Evolutionary conservation across 164 flowering plant species (phyloP), one percentile per base, ranked within the genome.

Genomic region (Brasenia schreberi): DNA sequence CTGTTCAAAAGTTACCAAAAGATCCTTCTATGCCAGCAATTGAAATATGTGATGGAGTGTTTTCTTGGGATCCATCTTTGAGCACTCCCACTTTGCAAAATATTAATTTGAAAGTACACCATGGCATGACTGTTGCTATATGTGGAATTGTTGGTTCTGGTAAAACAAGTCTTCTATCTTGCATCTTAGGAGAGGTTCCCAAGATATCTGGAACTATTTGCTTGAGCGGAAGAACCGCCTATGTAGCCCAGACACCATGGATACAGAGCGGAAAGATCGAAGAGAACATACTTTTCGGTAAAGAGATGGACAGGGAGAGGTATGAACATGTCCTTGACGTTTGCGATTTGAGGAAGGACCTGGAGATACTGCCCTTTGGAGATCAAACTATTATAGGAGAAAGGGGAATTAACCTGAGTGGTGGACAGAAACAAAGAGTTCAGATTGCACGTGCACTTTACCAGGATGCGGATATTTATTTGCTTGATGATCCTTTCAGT

Each of bases 401-500:
- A 78, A 81, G 94, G 66, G 96, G 97, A 63, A 89, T 92, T 73
- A 91, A 91, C 73, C 71, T 91, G 76, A 91, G 97, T 67, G 97
- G 97, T 19, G 97, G 97, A 17, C 96, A 89, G 80, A 92, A 89
- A 78, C 96, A 91, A 68, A 84, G 96, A 65, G 76, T 89, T 66
- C 96, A 89, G 73, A 86, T 89, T 75, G 97, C 97, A 2, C 87
- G 97, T 33, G 94, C 97, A 64, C 67, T 89, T 0, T 92, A 87
- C 74, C 96, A 89, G 73, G 89, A 89, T 79, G 87, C 96, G 43
- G 95, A 89, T 66, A 80, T 92, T 59, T 89, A 84, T 76, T 73
- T 92, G 42, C 82, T 89, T 75, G 98, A 92, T 73, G 98, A 89
- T 75, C 98, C 95, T 63, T 92, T 89, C 44, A 89, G 95, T 78